A percentile compares a stretch with the other conserved stretches of the same genome.
phyloP scores from a whole-genome alignment of 176 grass and related monocot genomes.

The Hsuehochloa calcarea region DNA sequence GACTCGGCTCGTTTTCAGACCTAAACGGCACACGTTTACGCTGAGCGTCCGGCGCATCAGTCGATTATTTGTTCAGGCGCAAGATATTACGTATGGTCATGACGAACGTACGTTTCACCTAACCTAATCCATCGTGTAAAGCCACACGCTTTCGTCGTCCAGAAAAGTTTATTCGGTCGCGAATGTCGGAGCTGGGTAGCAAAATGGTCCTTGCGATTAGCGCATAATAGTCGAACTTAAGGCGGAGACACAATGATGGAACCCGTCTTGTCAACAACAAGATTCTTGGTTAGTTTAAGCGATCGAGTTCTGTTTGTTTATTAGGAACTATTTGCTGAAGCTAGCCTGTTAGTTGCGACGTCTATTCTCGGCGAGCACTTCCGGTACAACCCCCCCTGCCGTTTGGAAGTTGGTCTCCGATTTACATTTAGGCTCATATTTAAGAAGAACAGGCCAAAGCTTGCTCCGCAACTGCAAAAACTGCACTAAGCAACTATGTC shows the following conservation, averaged over 20 bases:
- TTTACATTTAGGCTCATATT: neutral
- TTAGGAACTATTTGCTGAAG: constrained; percentile 4
- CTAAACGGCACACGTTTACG: neutral
- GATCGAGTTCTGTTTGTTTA: neutral
- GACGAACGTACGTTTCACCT: neutral
- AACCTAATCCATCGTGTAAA: constrained; percentile 5
- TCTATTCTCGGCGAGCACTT: neutral
- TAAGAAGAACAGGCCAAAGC: neutral
- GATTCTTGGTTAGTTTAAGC: neutral
- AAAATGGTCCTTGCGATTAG: neutral
- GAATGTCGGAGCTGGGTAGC: neutral
- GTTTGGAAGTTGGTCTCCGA: neutral
- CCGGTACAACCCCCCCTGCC: neutral
- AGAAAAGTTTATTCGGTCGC: neutral
- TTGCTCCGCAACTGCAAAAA: neutral
- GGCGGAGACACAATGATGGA: neutral
- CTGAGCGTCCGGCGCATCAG: neutral
- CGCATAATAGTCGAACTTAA: neutral
- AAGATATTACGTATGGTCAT: neutral
- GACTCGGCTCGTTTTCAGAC: no score
- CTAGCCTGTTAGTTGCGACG: constrained; percentile 19
- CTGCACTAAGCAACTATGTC: neutral
- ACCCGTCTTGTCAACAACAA: neutral
- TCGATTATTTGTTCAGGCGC: neutral
- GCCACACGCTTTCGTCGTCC: neutral